A percentile compares a stretch with the other conserved stretches of the same genome.
These are phyloP conservation scores for Chrysanthemum makinoi DNA, from an alignment of 129 eudicot species.

Conservation along the genomic window DNA sequence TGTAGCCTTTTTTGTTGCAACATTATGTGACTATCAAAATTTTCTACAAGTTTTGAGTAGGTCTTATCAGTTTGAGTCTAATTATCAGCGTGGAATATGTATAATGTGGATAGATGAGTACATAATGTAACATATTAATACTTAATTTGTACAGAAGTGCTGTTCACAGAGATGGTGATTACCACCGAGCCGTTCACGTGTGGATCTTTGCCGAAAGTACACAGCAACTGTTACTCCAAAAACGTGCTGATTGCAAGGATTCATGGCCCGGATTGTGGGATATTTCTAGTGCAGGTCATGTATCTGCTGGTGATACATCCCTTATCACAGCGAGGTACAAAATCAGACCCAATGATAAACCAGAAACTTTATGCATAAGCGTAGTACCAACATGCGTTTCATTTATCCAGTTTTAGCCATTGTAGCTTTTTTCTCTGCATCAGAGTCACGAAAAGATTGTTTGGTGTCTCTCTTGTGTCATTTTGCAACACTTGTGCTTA, in stretches of 20 bases:
- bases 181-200: conserved; percentile 90
- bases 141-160: conserved; percentile 44
- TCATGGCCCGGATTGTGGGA: conserved; percentile 97
- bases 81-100: no score
- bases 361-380: neutral
- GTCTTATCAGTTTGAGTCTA: neutral
- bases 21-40: no score
- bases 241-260: conserved; percentile 80
- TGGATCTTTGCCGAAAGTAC: conserved; percentile 94
- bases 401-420: no score
- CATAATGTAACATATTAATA: no score
- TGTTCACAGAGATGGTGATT: conserved; percentile 91
- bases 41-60: neutral
- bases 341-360: neutral
- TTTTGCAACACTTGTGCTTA: no score
- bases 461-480: no score
- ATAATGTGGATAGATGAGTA: no score
- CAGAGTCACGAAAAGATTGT: no score
- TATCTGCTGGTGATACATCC: conserved; percentile 91
- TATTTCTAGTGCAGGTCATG: conserved; percentile 96
- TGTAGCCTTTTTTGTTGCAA: no score
- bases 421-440: no score
- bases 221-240: conserved; percentile 70
- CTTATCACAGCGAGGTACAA: conserved; percentile 74
- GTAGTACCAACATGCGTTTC: neutral